Evolutionary conservation across 371 early-diverging fungal species (phyloP), one percentile per base, ranked within the genome.

Genomic region (Mortierella sp.): DNA sequence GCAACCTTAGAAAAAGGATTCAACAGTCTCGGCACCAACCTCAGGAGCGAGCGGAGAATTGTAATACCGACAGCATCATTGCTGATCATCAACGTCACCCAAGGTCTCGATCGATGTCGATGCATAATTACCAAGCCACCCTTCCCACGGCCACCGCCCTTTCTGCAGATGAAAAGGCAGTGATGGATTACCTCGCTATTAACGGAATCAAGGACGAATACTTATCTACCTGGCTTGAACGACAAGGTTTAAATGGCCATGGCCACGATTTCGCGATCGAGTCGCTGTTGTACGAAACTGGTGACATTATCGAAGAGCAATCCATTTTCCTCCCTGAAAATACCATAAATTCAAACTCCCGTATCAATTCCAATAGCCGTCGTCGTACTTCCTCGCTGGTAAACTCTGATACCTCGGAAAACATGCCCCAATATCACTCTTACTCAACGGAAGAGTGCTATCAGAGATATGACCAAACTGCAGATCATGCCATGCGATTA

Each of bases 191-290:
- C 43, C 20, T 52, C 22, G 35, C 30, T 18, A 49, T 58, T 43
- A 62, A 51, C 8, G 45, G 52, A 58, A 39, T 35, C 52, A 68
- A 58, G 16, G 64, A 63, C 28, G 69, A 68, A 11, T 49, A 63
- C 30, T 35, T 74, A 47, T 22, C 74, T 5, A 63, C 64, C n/a
- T 74, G 74, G 74, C 63, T 74, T 9, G 32, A 40, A n/a, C 64
- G 57, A 3, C 74, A 74, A 39, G 49, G 14, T 24, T 11, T 54
- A 30, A 6, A 63, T 14, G 57, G 30, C 16, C n/a, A 63, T 14
- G 57, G 30, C n/a, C 6, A 54, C 6, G 37, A 35, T 45, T 16
- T 5, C 35, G 51, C 18, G 2, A n/a, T 52, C 45, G 59, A 60
- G 49, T 49, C 37, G 5, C 30, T 43, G 37, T 22, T 28, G 30